These are phyloP conservation scores for Fusarium cyanostomum DNA, from an alignment of 2,329 filamentous ascomycete genomes.

Conservation along the genomic window DNA sequence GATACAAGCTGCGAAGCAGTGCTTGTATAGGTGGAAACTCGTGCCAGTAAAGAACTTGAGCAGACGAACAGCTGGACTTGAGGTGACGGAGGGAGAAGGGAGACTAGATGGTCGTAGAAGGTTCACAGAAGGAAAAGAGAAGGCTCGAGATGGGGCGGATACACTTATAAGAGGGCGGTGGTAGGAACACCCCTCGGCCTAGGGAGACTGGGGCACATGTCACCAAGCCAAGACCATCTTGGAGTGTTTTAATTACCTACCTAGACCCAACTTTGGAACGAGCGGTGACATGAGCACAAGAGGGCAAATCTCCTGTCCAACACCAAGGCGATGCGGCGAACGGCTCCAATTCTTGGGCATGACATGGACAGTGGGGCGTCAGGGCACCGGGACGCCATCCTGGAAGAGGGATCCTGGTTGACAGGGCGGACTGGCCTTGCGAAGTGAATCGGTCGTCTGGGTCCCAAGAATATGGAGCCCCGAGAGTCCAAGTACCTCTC, in stretches of 20 bases:
- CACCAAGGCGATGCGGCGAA: constrained; percentile 43
- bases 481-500: constrained; percentile 32
- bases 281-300: constrained; percentile 49
- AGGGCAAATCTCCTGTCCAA: constrained; percentile 44
- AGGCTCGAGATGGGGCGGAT: constrained; percentile 46
- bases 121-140: constrained; percentile 41
- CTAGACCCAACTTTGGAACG: constrained; percentile 46
- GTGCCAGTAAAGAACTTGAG: constrained; percentile 16
- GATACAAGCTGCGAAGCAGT: constrained; percentile 6
- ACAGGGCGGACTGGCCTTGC: constrained; percentile 43
- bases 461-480: constrained; percentile 33
- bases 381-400: constrained; percentile 37
- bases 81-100: constrained; percentile 32
- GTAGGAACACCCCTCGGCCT: constrained; percentile 38
- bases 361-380: constrained; percentile 42
- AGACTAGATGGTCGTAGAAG: constrained; percentile 41
- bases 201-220: constrained; percentile 41
- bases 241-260: constrained; percentile 38
- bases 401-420: constrained; percentile 40
- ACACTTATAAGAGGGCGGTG: constrained; percentile 47
- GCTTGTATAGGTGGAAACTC: constrained; percentile 2
- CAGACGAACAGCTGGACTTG: constrained; percentile 11
- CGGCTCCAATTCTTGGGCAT: constrained; percentile 43
- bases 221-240: constrained; percentile 41
- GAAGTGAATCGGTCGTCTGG: constrained; percentile 29